Evolutionary conservation across 805 yeast genomes (phyloP).

Genomic region (Saccharomycopsis fodiens): DNA sequence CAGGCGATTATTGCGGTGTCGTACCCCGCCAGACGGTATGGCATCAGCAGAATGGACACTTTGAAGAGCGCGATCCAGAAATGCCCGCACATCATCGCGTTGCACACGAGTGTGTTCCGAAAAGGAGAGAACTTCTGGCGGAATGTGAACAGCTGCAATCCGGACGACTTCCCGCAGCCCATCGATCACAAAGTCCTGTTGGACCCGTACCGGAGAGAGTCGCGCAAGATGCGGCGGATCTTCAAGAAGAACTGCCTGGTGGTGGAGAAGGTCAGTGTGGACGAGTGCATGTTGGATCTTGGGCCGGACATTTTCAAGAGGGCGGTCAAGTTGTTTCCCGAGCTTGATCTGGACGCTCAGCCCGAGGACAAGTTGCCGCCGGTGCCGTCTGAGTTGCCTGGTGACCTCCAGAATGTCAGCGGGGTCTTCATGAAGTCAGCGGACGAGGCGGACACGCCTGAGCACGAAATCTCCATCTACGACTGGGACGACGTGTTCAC

Average conservation of each 20-base stretch:
- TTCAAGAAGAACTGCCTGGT: slow-evolving; percentile 53
- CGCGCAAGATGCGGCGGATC: slow-evolving; percentile 66
- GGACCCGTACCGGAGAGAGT: slow-evolving; percentile 87
- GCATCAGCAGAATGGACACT: slow-evolving; percentile 72
- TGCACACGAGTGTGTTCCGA: slow-evolving; percentile 91
- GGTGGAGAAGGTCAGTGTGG: slow-evolving; percentile 93
- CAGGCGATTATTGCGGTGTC: slow-evolving; percentile 79
- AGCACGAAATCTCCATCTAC: slow-evolving; percentile 23
- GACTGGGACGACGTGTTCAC: slow-evolving; percentile 83
- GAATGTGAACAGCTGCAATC: slow-evolving; percentile 41
- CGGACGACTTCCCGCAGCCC: slow-evolving; percentile 49
- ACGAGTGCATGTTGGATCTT: slow-evolving; percentile 83
- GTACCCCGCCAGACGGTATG: slow-evolving; percentile 81
- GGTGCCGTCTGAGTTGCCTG: slow-evolving; percentile 34
- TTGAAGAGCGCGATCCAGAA: slow-evolving; percentile 59
- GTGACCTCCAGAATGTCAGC: slow-evolving; percentile 21
- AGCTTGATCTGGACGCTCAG: slow-evolving; percentile 21
- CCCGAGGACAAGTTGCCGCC: slow-evolving; percentile 34
- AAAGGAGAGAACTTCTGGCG: slow-evolving; percentile 84
- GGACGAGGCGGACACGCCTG: slow-evolving; percentile 26
- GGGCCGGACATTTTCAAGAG: slow-evolving; percentile 52
- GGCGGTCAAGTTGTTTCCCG: slow-evolving; percentile 41
- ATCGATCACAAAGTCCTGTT: slow-evolving; percentile 72
- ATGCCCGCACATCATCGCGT: slow-evolving; percentile 69
- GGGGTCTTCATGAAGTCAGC: slow-evolving; percentile 21